These are phyloP conservation scores for Aspergillus novoparasiticus DNA, from an alignment of 2,329 filamentous ascomycete species.

Conservation along the genomic window DNA sequence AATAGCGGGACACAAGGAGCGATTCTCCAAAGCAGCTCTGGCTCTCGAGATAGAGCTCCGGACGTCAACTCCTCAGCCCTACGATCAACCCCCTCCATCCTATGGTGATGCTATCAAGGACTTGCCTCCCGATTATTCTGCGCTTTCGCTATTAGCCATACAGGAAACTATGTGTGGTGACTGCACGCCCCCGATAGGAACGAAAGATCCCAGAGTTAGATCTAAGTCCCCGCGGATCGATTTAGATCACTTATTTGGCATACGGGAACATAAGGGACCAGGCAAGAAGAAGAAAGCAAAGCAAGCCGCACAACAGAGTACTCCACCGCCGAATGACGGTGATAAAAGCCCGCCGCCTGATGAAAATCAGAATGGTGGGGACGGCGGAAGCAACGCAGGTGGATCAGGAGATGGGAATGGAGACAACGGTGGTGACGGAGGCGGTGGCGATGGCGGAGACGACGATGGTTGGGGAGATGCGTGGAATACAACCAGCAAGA, in stretches of 20 bases:
- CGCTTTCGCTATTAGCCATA: slow-evolving; percentile 30
- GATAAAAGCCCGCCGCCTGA: slow-evolving; percentile 16
- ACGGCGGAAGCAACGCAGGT: slow-evolving; percentile 25
- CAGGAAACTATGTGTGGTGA: slow-evolving; percentile 18
- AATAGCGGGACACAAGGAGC: not conserved
- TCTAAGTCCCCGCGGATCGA: slow-evolving; percentile 24
- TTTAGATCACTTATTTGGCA: slow-evolving; percentile 25
- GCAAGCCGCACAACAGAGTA: slow-evolving; percentile 16
- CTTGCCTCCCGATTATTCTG: slow-evolving; percentile 37
- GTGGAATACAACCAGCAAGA: slow-evolving; percentile 41
- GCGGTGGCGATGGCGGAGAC: slow-evolving; percentile 38
- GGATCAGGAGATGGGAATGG: slow-evolving; percentile 35
- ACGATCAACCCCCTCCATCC: slow-evolving; percentile 32
- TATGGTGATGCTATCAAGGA: slow-evolving; percentile 37
- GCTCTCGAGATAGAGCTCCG: slow-evolving; percentile 17
- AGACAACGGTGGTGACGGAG: slow-evolving; percentile 37
- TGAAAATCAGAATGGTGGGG: slow-evolving; percentile 24
- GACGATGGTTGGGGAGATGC: slow-evolving; percentile 41
- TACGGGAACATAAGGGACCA: slow-evolving; percentile 34
- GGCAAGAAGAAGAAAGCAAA: slow-evolving; percentile 27
- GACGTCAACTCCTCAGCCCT: slow-evolving; percentile 19
- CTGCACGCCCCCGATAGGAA: slow-evolving; percentile 10
- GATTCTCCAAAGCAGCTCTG: slow-evolving; percentile 3
- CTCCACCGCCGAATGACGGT: slow-evolving; percentile 30
- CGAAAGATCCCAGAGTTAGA: slow-evolving; percentile 9